phyloP scores from a whole-genome alignment of 1,284 basidiomycete genomes.

The Ganoderma resinaceum region DNA sequence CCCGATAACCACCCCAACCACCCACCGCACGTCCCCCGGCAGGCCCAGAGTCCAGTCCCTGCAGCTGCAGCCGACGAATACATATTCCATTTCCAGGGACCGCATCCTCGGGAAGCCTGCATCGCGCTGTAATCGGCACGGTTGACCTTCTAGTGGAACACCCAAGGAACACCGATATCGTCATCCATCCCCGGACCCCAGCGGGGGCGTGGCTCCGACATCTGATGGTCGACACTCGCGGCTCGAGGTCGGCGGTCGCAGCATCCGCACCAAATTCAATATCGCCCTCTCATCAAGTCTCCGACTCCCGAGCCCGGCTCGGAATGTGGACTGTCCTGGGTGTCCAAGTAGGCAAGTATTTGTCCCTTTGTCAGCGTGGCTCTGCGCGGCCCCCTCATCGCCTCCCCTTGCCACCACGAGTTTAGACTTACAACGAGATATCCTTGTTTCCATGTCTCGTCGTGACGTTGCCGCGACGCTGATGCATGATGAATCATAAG shows the following conservation, averaged over 20 bases:
- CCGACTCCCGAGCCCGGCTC: conserved; percentile 2
- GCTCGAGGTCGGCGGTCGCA: background rate
- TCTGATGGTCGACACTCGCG: background rate
- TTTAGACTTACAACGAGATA: background rate
- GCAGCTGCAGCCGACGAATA: background rate
- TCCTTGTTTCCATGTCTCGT: background rate
- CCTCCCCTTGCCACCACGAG: background rate
- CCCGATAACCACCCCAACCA: background rate
- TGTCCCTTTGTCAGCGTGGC: background rate
- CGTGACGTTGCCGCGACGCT: background rate
- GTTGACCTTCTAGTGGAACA: background rate
- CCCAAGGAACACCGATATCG: background rate
- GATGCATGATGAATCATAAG: background rate
- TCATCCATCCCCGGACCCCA: conserved; percentile 4
- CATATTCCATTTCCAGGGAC: background rate
- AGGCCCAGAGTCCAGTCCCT: background rate
- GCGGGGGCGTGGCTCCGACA: background rate
- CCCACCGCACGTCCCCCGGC: background rate
- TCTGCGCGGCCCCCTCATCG: background rate
- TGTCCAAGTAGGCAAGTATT: background rate
- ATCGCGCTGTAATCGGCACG: background rate
- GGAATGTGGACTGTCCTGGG: background rate
- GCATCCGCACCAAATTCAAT: conserved; percentile 10
- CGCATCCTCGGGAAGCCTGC: background rate
- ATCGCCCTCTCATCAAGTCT: conserved; percentile 12